Base-by-base conservation (phyloP, 83 land plant species). In the Picea mariana region DNA sequence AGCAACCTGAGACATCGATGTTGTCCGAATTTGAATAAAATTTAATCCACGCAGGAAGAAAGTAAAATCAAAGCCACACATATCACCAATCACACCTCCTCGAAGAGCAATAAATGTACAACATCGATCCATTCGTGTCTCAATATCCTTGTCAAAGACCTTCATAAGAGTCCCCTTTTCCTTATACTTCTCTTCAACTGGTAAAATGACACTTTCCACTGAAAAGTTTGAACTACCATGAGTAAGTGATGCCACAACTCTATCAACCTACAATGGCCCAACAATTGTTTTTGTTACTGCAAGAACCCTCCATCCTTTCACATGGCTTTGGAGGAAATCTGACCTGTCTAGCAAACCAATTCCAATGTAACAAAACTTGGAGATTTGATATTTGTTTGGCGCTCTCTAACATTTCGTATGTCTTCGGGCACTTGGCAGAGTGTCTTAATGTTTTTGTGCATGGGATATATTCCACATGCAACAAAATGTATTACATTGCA, bases 41-140 rank as follows among this genome's bases (percentile, higher is more conserved):
- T 97, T 95, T 6, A 97, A 98, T 49, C 96, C 99, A 77, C 96
- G 93, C 58, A 97, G 89, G 82, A 87, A 97, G 12, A 98, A 85
- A 18, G 99, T 93, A 67, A 98, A 96, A 85, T 96, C 98, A 93
- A 85, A 97, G 34, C 99, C 99, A 90, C 99, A 95, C 99, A 97
- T 97, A 76, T 97, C 99, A 61, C 99, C 99, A 84, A 97, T 97
- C 3, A 95, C 99, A 76, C 99, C 99, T 47, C 99, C 96, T 64
- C 99, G 98, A 77, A 97, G 91, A 18, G 99, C 98, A 67, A 97
- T 90, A 87, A 97, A 97, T 61, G 99, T 97, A 82, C 93, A 95
- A 11, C 89, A 86, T 6, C 95, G 87, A 81, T 97, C 99, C 89
- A 97, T 81, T 52, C 92, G 83, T 79, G 98, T 91, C 84, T 92